Conservation (phyloP, 208 protist genomes). For the Leishmania martiniquensis region DNA sequence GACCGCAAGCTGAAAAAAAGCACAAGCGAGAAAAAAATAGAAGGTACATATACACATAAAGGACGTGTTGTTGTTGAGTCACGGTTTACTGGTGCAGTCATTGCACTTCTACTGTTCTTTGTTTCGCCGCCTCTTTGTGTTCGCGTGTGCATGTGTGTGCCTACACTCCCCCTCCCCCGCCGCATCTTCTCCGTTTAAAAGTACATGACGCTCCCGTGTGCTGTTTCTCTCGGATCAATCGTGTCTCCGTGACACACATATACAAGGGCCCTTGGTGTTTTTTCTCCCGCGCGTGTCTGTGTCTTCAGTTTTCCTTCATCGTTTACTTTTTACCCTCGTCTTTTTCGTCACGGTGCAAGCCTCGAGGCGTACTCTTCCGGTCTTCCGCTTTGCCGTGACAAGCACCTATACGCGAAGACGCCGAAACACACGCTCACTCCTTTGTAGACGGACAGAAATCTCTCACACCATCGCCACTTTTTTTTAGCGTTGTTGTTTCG, state of each 20-base stretch:
- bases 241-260: background rate
- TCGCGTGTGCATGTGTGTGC: background rate
- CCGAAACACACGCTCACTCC: background rate
- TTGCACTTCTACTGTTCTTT: background rate
- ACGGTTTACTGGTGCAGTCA: background rate
- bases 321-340: background rate
- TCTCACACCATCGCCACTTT: background rate
- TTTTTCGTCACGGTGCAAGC: background rate
- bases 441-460: background rate
- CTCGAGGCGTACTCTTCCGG: background rate
- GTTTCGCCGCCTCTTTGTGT: background rate
- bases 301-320: background rate
- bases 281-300: background rate
- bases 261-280: background rate
- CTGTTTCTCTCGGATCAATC: background rate
- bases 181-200: background rate
- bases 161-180: background rate
- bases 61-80: background rate
- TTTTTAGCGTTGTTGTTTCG: background rate
- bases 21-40: too few species aligned
- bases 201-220: background rate
- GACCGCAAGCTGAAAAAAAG: background rate
- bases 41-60: background rate
- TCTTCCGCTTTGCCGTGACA: background rate
- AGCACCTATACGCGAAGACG: too few species aligned